Percentiles rank a stretch among this genome's conserved stretches.
Evolutionary conservation across 306 rosid genomes (phyloP).

Genomic region (Malus domestica): ASM211411v1 NC_041791.1:32755501-32756000

Average conservation of each 20-base stretch:
- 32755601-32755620: conserved; percentile 67
- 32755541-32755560: conserved; percentile 74
- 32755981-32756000: conserved; percentile 79
- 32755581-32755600: conserved; percentile 85
- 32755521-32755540: conserved; percentile 75
- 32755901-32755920: conserved; percentile 93
- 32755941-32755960: conserved; percentile 86
- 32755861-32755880: conserved; percentile 56
- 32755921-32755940: conserved; percentile 87
- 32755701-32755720: conserved; percentile 80
- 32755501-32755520: conserved; percentile 58
- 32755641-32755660: conserved; percentile 58
- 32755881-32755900: conserved; percentile 82
- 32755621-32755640: conserved; percentile 48
- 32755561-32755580: conserved; percentile 99
- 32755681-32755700: conserved; percentile 66
- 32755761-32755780: conserved; percentile 62
- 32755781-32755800: conserved; percentile 37
- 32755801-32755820: conserved; percentile 68
- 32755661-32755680: conserved; percentile 42
- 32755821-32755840: conserved; percentile 70
- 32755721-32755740: conserved; percentile 75
- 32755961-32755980: conserved; percentile 96
- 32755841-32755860: conserved; percentile 69
- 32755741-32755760: conserved; percentile 91